Evolutionary conservation across 495 filamentous ascomycete genomes (phyloP), one percentile per base, ranked within the genome.

Genomic region (Chaetomium cochliodes): DNA sequence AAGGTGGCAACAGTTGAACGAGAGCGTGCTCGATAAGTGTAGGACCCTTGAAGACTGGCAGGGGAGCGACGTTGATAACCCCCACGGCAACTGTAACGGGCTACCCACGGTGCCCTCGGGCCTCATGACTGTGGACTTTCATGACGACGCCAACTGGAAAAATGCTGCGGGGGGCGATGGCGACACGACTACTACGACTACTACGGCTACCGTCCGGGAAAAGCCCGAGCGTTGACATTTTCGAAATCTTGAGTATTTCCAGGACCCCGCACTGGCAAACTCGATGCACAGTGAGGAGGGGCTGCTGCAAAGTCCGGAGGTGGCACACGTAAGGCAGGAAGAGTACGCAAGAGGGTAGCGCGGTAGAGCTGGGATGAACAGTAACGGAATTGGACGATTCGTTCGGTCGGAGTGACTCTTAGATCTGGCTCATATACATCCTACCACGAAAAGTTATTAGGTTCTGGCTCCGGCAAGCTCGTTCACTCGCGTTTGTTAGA

Each of bases 61-160:
- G 33, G 33, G 6, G 5, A 37, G 33, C 50, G 57, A 61, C 46
- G 25, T 30, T 50, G 49, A 18, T 22, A 66, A 46, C 33, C 18
- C 16, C 16, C n/a, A 47, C 44, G 18, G 18, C 44, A 44, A 44
- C 16, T 0, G 13, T 15, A 9, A 18, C 22, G 51, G 39, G 6
- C 58, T 66, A 0, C 64, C 64, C 2, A 57, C 25, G 0, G 23
- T 42, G 20, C 50, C 64, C 4, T 55, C 64, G n/a, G 64, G 64
- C 26, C 58, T 66, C 26, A 66, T 66, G 64, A 66, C 64, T 50
- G 64, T 66, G 13, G 58, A 66, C 47, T 66, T 66, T 18, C 9
- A 41, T 33, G 44, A 61, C 15, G 64, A 66, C 23, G 23, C 20
- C 37, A 62, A 57, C 42, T 66, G 58, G 64, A n/a, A 47, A 7